Evolutionary conservation across 139 green algal species (phyloP), one percentile per base, ranked within the genome.

Genomic region (Coccomyxa sp.): DNA sequence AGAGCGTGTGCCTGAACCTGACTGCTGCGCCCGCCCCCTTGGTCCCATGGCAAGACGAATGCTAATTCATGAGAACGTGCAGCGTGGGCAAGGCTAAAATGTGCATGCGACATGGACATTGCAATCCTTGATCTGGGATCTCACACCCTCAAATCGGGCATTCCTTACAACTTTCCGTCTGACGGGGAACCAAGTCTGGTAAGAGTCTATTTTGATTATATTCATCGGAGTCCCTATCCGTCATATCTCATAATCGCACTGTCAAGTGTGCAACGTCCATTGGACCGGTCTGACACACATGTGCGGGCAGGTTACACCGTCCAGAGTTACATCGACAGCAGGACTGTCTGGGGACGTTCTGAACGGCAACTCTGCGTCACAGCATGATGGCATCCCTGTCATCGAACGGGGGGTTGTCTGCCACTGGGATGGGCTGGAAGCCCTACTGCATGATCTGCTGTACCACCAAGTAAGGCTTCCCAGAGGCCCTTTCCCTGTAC

Each of bases 61-160:
- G n/a, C n/a, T n/a, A n/a, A n/a, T n/a, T n/a, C n/a, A n/a, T n/a
- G n/a, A n/a, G n/a, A n/a, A n/a, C n/a, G n/a, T n/a, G n/a, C n/a
- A n/a, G n/a, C n/a, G n/a, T n/a, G n/a, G n/a, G n/a, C n/a, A n/a
- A n/a, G n/a, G n/a, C n/a, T n/a, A n/a, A n/a, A n/a, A n/a, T n/a
- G n/a, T n/a, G n/a, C n/a, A n/a, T n/a, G n/a, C n/a, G n/a, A n/a
- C n/a, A n/a, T n/a, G n/a, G n/a, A n/a, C n/a, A n/a, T 85, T 1
- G 74, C 86, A 0, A 89, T 95, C 0, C 31, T 95, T 18, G 91
- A 95, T 50, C 81, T 84, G 44, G 92, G 92, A 75, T 89, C 82
- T 76, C 79, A 88, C 22, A 90, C 81, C 70, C 78, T 94, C n/a
- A 91, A 92, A 34, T 90, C 89, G 7, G 92, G 92, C 27, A 84